Conservation (phyloP, 768 basidiomycete genomes). For the Tricholoma saponaceum region DNA sequence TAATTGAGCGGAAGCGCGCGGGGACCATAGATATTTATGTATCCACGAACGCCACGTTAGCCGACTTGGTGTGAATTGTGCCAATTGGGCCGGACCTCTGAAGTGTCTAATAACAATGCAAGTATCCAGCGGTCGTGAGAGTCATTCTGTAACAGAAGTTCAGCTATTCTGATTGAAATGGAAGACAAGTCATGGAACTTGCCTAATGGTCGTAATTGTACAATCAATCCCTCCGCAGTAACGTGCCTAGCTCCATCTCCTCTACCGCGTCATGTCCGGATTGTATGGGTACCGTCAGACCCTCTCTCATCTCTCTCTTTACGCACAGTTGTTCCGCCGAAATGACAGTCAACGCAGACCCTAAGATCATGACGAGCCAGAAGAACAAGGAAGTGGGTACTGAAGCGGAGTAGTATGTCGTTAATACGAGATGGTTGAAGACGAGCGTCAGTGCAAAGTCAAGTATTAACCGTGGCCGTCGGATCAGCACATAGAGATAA, state of each 20-base stretch:
- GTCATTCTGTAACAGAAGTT: slow-evolving; percentile 4
- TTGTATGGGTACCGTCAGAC: slow-evolving; percentile 53
- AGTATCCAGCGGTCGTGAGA: slow-evolving; percentile 12
- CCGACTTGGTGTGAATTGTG: neutral
- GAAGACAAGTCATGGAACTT: neutral
- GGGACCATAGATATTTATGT: neutral
- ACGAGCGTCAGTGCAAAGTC: slow-evolving; percentile 91
- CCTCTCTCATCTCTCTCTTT: slow-evolving; percentile 85
- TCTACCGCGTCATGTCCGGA: slow-evolving; percentile 54
- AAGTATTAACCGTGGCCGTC: slow-evolving; percentile 89
- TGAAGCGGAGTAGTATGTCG: slow-evolving; percentile 84
- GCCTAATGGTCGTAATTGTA: slow-evolving; percentile 4
- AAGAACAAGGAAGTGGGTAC: slow-evolving; percentile 90
- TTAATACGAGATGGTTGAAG: slow-evolving; percentile 90
- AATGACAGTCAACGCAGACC: slow-evolving; percentile 71
- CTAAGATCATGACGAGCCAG: slow-evolving; percentile 76
- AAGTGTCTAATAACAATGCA: neutral
- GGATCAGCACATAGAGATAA: slow-evolving; percentile 83
- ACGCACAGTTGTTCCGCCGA: slow-evolving; percentile 91
- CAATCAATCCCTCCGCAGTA: slow-evolving; percentile 37
- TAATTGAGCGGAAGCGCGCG: neutral
- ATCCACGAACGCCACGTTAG: slow-evolving; percentile 7
- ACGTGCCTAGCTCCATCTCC: slow-evolving; percentile 54
- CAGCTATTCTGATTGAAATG: slow-evolving; percentile 1
- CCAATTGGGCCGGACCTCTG: neutral